Conservation (phyloP, 805 yeast genomes). For the Tetrapisispora taiwanensis region DNA sequence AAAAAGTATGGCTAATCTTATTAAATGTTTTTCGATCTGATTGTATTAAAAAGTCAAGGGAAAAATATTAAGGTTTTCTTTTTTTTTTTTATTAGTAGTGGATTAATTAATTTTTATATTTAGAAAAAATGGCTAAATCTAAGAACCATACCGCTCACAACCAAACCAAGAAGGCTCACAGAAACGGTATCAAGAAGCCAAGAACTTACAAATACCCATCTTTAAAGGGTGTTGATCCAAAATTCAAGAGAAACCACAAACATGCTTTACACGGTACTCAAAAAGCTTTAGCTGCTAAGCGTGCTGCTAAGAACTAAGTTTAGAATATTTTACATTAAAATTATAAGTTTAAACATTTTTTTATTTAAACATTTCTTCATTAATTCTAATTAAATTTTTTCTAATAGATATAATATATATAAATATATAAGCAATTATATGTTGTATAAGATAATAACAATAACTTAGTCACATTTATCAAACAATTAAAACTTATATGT, state of each 20-base stretch:
- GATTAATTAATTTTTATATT: no score
- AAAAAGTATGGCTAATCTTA: no score
- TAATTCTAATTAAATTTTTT: background rate
- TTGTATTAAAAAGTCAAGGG: no score
- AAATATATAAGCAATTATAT: background rate
- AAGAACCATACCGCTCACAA: conserved; percentile 99
- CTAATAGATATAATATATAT: background rate
- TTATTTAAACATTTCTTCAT: no score
- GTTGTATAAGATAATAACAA: conserved; percentile 1
- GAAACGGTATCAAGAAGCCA: conserved; percentile 99
- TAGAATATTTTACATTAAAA: no score
- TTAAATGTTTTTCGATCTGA: no score
- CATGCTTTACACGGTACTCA: conserved; percentile 97
- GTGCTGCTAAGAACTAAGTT: conserved; percentile 37
- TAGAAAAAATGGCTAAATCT: conserved; percentile 78
- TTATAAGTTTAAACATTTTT: no score
- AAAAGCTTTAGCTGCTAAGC: conserved; percentile 80
- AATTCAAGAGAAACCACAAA: conserved; percentile 99
- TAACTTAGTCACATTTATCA: conserved; percentile 1
- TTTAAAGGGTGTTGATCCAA: conserved; percentile 96
- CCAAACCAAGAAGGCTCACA: conserved; percentile 99
- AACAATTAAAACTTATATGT: no score
- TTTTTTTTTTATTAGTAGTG: no score
- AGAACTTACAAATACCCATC: conserved; percentile 97
- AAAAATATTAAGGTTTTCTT: no score